Base-by-base conservation (phyloP, 1,284 basidiomycete species). In the Kwoniella shivajii region DNA sequence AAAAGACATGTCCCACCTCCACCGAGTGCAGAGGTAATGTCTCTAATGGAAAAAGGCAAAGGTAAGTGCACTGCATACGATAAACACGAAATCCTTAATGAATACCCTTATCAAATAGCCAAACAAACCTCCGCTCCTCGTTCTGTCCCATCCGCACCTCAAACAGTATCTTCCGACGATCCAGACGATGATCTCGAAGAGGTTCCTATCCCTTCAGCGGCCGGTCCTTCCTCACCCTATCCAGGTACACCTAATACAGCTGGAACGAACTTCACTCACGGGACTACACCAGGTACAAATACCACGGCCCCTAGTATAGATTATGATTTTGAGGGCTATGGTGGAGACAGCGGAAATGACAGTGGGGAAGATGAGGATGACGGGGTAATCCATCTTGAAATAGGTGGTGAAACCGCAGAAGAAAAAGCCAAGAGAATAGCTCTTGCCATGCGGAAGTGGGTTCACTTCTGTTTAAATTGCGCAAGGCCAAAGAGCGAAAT, bases 171-270 rank as follows among this genome's bases (percentile, higher is more conserved):
- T 4, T 20, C 37, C 13, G 43, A 55, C 22, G 45, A 44, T 11
- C 46, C 42, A 6, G 57, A 62, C 27, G 74, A 75, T 29, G 76
- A 77, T 27, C 69, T 78, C 54, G 76, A 78, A 51, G 75, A 76
- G 50, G 73, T 78, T 4, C 63, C 63, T 2, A 74, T 78, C 27
- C 71, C 74, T 9, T n/a, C 53, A 11, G 34, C 44, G n/a, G 62
- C 63, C 3, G 65, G 61, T 11, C 66, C 66, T 7, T 68, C 72
- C 7, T 60, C 68, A n/a, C 58, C 72, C 11, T 57, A 56, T 41
- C 59, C 65, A 33, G 65, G 53, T 9, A 64, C 72, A 27, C 63
- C 73, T 6, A 57, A 47, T 7, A 63, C 65, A 7, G 54, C 49
- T 2, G 60, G 50, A 10, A 63, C 59, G 2, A 54, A 60, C 14